These are phyloP conservation scores for Retiboletus flavoniger DNA, from an alignment of 1,284 basidiomycete species.

Conservation along the genomic window DNA sequence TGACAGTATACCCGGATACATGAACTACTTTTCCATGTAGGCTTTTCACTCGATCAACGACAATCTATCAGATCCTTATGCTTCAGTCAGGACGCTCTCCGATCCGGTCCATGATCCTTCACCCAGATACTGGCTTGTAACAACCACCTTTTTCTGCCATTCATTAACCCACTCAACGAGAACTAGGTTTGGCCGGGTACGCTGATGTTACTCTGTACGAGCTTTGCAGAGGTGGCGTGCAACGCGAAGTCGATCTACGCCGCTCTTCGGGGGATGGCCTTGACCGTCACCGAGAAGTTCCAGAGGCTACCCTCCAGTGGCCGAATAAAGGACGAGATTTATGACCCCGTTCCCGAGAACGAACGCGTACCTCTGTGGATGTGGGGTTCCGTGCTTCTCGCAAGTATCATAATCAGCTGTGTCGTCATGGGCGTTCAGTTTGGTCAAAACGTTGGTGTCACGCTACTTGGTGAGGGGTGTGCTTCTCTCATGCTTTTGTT, in stretches of 20 bases:
- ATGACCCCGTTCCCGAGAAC: constrained; percentile 38
- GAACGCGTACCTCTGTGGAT: constrained; percentile 58
- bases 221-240: constrained; percentile 45
- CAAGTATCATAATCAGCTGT: constrained; percentile 52
- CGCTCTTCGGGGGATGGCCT: neutral
- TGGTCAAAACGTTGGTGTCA: constrained; percentile 57
- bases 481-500: neutral
- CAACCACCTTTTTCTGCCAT: neutral
- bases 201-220: constrained; percentile 51
- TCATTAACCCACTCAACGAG: neutral
- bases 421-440: constrained; percentile 57
- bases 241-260: constrained; percentile 25
- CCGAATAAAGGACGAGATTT: constrained; percentile 34
- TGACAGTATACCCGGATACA: neutral
- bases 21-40: constrained; percentile 1
- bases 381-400: constrained; percentile 53
- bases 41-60: neutral
- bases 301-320: neutral
- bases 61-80: neutral
- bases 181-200: constrained; percentile 61
- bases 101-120: neutral
- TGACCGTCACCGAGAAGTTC: neutral
- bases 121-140: constrained; percentile 2
- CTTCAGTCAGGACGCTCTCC: neutral
- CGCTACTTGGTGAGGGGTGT: constrained; percentile 37